Evolutionary conservation across 1,139 yeast species (phyloP), one percentile per base, ranked within the genome.

Genomic region (Saccharomyces pastorianus): DNA sequence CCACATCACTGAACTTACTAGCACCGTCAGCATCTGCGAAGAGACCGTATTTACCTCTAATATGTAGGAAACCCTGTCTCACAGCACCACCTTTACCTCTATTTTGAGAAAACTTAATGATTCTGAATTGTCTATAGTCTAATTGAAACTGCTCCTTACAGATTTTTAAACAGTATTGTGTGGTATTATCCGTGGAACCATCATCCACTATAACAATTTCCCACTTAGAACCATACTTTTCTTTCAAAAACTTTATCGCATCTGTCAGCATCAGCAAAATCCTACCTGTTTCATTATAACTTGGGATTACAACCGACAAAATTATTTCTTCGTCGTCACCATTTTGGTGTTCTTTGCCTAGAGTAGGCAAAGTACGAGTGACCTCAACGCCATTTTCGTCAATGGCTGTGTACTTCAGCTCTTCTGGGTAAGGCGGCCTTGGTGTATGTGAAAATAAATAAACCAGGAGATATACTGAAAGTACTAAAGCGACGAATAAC

Each of bases 11-110:
- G 67, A 95, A 93, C 64, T 77, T 78, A 26, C 96, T 86, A 3
- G 99, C 99, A 31, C 99, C 99, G 69, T 93, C 99, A 0, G 99
- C 99, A 71, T 93, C 99, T 3, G 96, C 98, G 75, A 93, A 93
- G 17, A 93, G 76, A 9, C 83, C 82, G 64, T 80, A 84, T 58
- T 77, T 70, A 9, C 99, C 99, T 50, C 89, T 76, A 7, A 84
- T 73, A 65, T 83, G 84, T 64, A 85, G 79, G 71, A 93, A 75
- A 3, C 99, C 99, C 69, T 93, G 98, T 17, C 96, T 83, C 0
- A 95, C 99, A 0, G 98, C 99, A 7, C 99, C 99, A 23, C 99
- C 99, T 71, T 93, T 93, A 29, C 99, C 99, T 63, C 99, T 77
- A 67, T 93, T 93, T 59, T 81, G 71, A 44, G 73, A 80, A 58